Percentiles rank a stretch among this genome's conserved stretches.
Conservation (phyloP, 2,329 filamentous ascomycete genomes). For the Phyllosticta ampelicida region DNA sequence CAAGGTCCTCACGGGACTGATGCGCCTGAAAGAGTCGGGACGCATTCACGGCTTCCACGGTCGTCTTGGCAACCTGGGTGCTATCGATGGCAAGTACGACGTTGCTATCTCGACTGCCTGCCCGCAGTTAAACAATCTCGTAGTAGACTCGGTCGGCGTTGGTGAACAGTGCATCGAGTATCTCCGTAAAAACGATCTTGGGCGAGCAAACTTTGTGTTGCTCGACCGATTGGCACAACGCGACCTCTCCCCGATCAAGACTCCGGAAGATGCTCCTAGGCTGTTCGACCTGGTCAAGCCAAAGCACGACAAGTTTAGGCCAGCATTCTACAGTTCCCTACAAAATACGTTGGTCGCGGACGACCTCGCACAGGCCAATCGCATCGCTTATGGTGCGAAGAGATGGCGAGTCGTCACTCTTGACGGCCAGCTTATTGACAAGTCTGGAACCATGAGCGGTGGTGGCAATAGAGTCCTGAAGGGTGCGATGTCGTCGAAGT, state of each 20-base stretch:
- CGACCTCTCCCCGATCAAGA: conserved; percentile 70
- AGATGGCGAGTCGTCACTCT: conserved; percentile 95
- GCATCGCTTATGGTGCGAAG: conserved; percentile 88
- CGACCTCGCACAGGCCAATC: conserved; percentile 89
- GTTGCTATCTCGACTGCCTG: conserved; percentile 98
- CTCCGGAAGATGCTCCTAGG: conserved; percentile 82
- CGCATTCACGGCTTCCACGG: conserved; percentile 97
- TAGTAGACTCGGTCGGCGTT: conserved; percentile 90
- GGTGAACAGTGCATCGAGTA: conserved; percentile 98
- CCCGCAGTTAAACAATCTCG: conserved; percentile 83
- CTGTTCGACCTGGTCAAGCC: conserved; percentile 87
- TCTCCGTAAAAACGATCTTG: conserved; percentile 91
- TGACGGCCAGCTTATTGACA: conserved; percentile 91
- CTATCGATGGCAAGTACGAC: conserved; percentile 89
- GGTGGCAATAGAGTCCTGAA: conserved; percentile 84
- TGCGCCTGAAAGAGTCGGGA: conserved; percentile 91
- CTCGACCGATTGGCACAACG: conserved; percentile 74
- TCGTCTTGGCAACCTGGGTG: conserved; percentile 82
- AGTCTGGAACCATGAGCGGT: conserved; percentile 97
- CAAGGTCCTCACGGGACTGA: conserved; percentile 81
- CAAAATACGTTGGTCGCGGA: conserved; percentile 90
- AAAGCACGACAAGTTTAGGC: conserved; percentile 75
- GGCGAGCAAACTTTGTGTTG: conserved; percentile 93
- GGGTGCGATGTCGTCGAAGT: conserved; percentile 93
- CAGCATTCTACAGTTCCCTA: conserved; percentile 91